Evolutionary conservation across 192 early-diverging fungal genomes (phyloP).

Genomic region (Umbelopsis ramanniana): DNA sequence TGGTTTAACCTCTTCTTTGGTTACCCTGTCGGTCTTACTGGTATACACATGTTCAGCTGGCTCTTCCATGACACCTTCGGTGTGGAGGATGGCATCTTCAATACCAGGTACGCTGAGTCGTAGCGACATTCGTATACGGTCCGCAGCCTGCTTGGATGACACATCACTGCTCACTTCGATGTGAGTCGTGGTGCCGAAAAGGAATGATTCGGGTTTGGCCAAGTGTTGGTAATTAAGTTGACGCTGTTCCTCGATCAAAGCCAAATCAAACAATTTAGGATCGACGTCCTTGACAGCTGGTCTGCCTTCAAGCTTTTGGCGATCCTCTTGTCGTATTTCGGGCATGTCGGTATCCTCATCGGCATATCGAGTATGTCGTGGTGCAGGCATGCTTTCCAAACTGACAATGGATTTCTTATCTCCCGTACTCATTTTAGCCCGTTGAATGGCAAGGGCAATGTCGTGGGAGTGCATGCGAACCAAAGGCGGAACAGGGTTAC

Average conservation of each 20-base stretch:
- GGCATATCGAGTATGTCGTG: slow-evolving; percentile 13
- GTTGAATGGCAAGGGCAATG: slow-evolving; percentile 62
- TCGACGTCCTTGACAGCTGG: slow-evolving; percentile 16
- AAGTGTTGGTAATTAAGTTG: not conserved
- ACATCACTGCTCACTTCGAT: not conserved
- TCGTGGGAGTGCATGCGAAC: slow-evolving; percentile 85
- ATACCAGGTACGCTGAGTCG: not conserved
- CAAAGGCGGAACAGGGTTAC: slow-evolving; percentile 81
- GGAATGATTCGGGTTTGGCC: not conserved
- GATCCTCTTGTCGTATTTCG: not conserved
- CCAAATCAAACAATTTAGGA: slow-evolving; percentile 29
- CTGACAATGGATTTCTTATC: not conserved
- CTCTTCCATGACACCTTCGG: slow-evolving; percentile 1
- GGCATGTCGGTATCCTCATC: slow-evolving; percentile 10
- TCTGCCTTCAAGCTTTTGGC: not conserved
- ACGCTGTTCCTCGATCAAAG: not conserved
- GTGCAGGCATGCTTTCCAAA: slow-evolving; percentile 11
- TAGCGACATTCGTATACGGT: slow-evolving; percentile 19
- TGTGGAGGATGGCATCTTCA: slow-evolving; percentile 15
- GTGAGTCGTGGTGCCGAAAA: slow-evolving; percentile 15
- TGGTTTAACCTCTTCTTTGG: not conserved
- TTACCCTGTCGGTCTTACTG: not conserved
- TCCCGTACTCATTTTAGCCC: slow-evolving; percentile 26
- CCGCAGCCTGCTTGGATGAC: not conserved
- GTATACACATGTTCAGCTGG: slow-evolving; percentile 1